Base-by-base conservation (phyloP, 768 basidiomycete genomes). In the Rhodotorula babjevae region DNA sequence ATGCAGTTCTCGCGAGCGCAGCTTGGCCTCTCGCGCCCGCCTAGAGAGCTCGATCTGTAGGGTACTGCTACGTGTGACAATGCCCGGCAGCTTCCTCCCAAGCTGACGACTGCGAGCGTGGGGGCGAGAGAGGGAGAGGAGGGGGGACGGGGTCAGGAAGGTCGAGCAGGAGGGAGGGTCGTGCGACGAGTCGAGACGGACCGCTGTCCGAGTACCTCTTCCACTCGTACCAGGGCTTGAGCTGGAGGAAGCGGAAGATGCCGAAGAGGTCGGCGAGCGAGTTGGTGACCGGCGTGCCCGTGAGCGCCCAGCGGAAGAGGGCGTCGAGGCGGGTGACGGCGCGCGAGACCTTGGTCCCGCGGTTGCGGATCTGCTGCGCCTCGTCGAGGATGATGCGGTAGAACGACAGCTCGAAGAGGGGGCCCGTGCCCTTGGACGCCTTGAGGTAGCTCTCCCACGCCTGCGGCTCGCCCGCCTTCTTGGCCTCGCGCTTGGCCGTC, bases 201-300 rank as follows among this genome's bases (percentile, higher is more conserved):
- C 63, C 52, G 74, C 86, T 82, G 7, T 80, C 81, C 67, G 88
- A 85, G 81, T 90, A 93, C 56, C 84, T 81, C 18, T 82, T 78
- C 89, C 90, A 92, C 69, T 90, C 87, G 73, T 65, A 80, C 76
- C 85, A 91, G 2, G 63, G 63, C 70, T 71, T 66, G 88, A 88
- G 29, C 83, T 73, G 85, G 7, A 88, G 87, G 77, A 89, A 90
- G 7, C 89, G 86, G 47, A 90, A 81, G 40, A 89, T 83, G 14
- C 88, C 87, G 64, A 95, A 85, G 50, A 98, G 82, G 76, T 99
- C 95, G 59, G 88, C 87, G 27, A 97, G 89, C 63, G 84, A 89
- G 82, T 98, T 98, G 84, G 95, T 89, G 59, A 79, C 31, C 14
- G 70, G 68, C 47, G 90, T 90, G 47, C 89, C 93, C 16, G 91